Conservation (phyloP, 2,329 filamentous ascomycete genomes). For the Cladosporium sphaerospermum region DNA sequence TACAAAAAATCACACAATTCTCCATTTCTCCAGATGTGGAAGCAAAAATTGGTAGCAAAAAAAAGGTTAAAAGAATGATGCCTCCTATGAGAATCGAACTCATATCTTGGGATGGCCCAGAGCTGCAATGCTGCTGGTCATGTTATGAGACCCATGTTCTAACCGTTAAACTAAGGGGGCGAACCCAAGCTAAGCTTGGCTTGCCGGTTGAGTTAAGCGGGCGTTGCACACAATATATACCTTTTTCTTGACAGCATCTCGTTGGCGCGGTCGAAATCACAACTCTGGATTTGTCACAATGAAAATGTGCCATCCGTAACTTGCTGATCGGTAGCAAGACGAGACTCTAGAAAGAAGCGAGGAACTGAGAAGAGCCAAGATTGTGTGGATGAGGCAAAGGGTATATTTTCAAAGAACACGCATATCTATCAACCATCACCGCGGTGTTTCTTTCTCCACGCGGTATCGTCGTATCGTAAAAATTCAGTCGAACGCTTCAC, state of each 20-base stretch:
- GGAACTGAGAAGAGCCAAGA: too few relatives aligned
- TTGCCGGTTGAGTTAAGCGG: not conserved
- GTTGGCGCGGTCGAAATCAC: too few relatives aligned
- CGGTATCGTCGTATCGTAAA: conserved; percentile 8
- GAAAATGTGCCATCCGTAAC: too few relatives aligned
- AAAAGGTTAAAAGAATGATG: not conserved
- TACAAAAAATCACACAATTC: not conserved
- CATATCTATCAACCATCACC: conserved; percentile 12
- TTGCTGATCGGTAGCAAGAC: too few relatives aligned
- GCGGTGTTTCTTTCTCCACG: not conserved
- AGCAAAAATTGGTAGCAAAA: not conserved
- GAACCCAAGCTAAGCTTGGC: not conserved
- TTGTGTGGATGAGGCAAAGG: conserved; percentile 8
- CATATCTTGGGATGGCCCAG: conserved; percentile 5
- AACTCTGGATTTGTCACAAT: too few relatives aligned
- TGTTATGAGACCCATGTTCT: conserved; percentile 11
- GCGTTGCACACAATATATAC: not conserved
- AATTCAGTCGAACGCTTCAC: not conserved
- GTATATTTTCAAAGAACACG: conserved; percentile 9
- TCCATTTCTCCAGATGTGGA: not conserved
- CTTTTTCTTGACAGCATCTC: too few relatives aligned
- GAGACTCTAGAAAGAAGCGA: too few relatives aligned
- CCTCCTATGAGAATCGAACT: conserved; percentile 11
- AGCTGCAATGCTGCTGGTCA: conserved; percentile 2
- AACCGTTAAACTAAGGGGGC: conserved; percentile 12